Evolutionary conservation across 1,284 basidiomycete species (phyloP), one percentile per base, ranked within the genome.

Genomic region (Waitea zeae): DNA sequence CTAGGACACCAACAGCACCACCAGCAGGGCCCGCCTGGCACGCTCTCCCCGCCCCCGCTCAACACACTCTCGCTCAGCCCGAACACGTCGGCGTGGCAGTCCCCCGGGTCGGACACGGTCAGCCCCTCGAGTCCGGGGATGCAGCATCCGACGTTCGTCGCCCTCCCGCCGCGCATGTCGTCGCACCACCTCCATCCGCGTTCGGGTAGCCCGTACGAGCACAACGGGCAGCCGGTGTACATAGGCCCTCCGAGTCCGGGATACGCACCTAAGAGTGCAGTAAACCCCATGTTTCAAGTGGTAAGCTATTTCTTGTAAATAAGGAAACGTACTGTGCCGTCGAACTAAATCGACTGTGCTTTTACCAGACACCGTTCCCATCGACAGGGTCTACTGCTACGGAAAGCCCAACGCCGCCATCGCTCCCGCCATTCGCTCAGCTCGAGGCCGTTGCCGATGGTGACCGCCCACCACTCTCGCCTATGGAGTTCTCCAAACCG

Each of bases 221-320:
- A 43, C 28, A 41, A 45, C 14, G 44, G 44, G 26, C 35, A 43
- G 39, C 32, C n/a, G n/a, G n/a, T 43, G 12, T 56, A 57, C 35
- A 51, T 52, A 27, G 58, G 58, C 42, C 61, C 64, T 2, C 56
- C 68, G 43, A 67, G 64, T 46, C 64, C 70, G 27, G 62, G 63
- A 34, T 56, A 61, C 28, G 68, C 66, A 41, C 58, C 73, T 17
- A 73, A 74, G 50, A 68, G 73, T 35, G 66, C 64, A 26, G 83
- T 87, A 49, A 88, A 90, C 54, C 83, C 84, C 26, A 88, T 88
- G 56, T 90, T 89, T 64, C 76, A 82, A 67, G 83, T 89, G 55
- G 84, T 87, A 56, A 67, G 83, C n/a, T 61, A 13, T 29, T 13
- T 24, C 14, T 26, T 34, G 17, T 12, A 36, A n/a, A 12, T 24